Percentiles rank a stretch among this genome's conserved stretches.
Conservation (phyloP, 2,329 filamentous ascomycete genomes). For the Penicillium crustosum region DNA sequence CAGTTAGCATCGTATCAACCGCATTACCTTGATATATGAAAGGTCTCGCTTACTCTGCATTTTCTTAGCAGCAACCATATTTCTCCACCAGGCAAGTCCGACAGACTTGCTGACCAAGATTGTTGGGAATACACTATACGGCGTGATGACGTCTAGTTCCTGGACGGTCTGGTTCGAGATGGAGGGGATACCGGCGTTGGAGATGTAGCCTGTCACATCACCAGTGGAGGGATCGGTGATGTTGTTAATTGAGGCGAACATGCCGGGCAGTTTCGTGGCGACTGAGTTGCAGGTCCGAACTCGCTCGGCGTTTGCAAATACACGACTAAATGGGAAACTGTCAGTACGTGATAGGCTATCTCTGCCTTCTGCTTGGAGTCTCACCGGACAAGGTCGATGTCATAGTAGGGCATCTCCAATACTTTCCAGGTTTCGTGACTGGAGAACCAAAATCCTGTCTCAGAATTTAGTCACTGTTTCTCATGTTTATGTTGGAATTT, state of each 20-base stretch:
- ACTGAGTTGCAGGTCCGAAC: conserved; percentile 47
- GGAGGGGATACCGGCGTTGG: conserved; percentile 44
- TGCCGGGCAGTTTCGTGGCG: conserved; percentile 39
- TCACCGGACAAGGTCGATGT: conserved; percentile 42
- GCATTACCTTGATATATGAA: background rate
- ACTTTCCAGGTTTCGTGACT: conserved; percentile 47
- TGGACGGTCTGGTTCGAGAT: conserved; percentile 44
- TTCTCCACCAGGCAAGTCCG: conserved; percentile 47
- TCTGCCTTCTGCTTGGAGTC: conserved; percentile 10
- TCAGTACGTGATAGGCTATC: background rate
- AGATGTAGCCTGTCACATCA: conserved; percentile 44
- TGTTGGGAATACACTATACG: conserved; percentile 43
- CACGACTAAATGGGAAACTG: conserved; percentile 26
- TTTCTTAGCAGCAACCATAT: conserved; percentile 45
- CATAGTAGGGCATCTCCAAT: conserved; percentile 46
- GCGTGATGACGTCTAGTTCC: conserved; percentile 45
- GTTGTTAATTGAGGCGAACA: conserved; percentile 49
- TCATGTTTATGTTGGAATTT: background rate
- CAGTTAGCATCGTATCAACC: background rate
- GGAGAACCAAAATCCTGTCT: conserved; percentile 42
- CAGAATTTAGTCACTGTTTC: background rate
- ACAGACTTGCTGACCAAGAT: conserved; percentile 42
- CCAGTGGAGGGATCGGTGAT: conserved; percentile 40
- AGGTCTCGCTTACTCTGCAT: conserved; percentile 42
- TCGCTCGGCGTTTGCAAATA: conserved; percentile 44